A percentile compares a stretch with the other conserved stretches of the same genome.
Conservation (phyloP, 768 basidiomycete genomes). For the Serendipita sp. region DNA sequence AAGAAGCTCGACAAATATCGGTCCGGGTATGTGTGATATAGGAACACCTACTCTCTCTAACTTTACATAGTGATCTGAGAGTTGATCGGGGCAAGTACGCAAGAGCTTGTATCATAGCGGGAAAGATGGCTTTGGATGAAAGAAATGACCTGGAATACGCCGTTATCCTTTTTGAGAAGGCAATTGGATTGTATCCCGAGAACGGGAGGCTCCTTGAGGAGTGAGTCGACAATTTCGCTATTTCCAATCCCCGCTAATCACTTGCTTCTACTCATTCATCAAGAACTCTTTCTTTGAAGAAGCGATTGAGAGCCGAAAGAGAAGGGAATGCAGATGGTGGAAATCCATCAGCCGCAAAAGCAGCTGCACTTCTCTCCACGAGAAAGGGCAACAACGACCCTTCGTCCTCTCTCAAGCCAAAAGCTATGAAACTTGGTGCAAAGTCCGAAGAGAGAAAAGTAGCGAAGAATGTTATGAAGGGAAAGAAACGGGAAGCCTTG, state of each 20-base stretch:
- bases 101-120: neutral
- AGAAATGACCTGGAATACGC: neutral
- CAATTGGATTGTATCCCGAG: neutral
- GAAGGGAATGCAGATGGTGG: neutral
- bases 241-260: neutral
- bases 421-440: neutral
- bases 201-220: neutral
- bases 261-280: neutral
- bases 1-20: neutral
- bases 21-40: neutral
- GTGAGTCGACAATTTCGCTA: neutral
- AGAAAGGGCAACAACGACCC: neutral
- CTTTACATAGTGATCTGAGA: neutral
- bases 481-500: neutral
- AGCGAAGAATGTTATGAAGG: neutral
- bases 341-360: neutral
- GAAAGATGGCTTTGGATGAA: neutral
- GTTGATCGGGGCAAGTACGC: neutral
- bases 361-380: neutral
- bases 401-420: neutral
- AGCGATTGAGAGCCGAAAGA: neutral
- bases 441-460: neutral
- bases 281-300: neutral
- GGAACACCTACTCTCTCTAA: neutral
- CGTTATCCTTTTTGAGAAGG: neutral